Base-by-base conservation (phyloP, 768 basidiomycete genomes). In the Lyophyllum shimeji region DNA sequence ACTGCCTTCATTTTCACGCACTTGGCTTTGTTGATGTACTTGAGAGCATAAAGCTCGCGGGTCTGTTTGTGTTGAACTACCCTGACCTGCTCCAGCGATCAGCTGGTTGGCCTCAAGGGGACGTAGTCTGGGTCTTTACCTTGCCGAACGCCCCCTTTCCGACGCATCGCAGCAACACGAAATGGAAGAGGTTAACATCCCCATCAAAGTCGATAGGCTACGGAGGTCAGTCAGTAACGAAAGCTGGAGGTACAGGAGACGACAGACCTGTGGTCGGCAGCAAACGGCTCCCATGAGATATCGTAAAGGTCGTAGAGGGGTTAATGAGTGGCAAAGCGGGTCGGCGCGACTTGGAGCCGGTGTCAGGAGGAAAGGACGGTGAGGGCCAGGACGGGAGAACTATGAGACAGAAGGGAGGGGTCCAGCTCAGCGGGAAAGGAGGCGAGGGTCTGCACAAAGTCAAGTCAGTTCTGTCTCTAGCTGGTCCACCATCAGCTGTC, bases 11-110 rank as follows among this genome's bases (percentile, higher is more conserved):
- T 97, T 79, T 95, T 95, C 59, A 97, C 94, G 63, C 90, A 97
- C 79, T 96, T 95, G 40, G 90, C 71, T 73, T 99, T 99, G 79
- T 98, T 98, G 74, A 99, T 99, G 76, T 99, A 99, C 73, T 99
- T 99, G 71, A 99, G 85, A 5, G 97, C 97, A 65, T 95, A 98
- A 44, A 99, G 81, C 17, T 94, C 90, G 59, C 93, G 89, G n/a
- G 94, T 91, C 71, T 98, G 93, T 69, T 98, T 99, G 77, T 98
- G 97, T 73, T 99, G 96, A 7, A 99, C 97, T 57, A 99, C 96
- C 43, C 97, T 90, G 75, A 99, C 96, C 96, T 98, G 61, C 40
- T 50, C 20, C 47, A 52, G 24, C 29, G 51, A 48, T 61, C 15
- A 54, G 29, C 34, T 11, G 15, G 37, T 20, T 7, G 21, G 17